These are phyloP conservation scores for Metschnikowia bowlesiae DNA, from an alignment of 805 yeast species.

Conservation along the genomic window DNA sequence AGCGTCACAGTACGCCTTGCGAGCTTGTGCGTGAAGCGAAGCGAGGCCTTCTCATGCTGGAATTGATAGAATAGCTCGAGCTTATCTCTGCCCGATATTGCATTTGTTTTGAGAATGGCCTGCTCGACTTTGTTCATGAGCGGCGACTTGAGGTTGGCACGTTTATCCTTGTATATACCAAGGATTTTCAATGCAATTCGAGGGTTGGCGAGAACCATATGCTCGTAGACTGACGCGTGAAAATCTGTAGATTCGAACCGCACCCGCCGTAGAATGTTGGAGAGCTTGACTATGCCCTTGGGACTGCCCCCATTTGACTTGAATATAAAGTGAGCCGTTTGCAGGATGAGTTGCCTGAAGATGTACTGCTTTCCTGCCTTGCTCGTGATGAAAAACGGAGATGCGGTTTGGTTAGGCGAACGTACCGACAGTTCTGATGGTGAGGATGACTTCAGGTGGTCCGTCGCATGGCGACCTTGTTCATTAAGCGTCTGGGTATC, in stretches of 20 bases:
- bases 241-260: constrained; percentile 11
- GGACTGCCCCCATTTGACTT: constrained; percentile 6
- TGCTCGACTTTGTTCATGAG: constrained; percentile 21
- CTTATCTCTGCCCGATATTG: constrained; percentile 15
- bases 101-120: constrained; percentile 25
- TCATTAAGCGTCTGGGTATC: not conserved
- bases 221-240: constrained; percentile 20
- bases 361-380: constrained; percentile 18
- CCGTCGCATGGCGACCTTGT: too few relatives aligned
- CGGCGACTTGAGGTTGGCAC: constrained; percentile 17
- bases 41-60: constrained; percentile 12
- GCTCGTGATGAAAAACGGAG: constrained; percentile 3
- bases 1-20: constrained; percentile 8
- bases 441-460: too few relatives aligned
- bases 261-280: constrained; percentile 18
- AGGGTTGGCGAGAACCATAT: constrained; percentile 28
- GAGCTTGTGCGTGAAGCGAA: constrained; percentile 18
- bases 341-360: constrained; percentile 16
- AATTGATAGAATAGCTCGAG: constrained; percentile 19
- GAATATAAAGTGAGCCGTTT: constrained; percentile 19
- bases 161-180: constrained; percentile 18
- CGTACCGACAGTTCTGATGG: too few relatives aligned
- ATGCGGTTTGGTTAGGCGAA: too few relatives aligned
- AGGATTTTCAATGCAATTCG: constrained; percentile 22
- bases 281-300: constrained; percentile 17